phyloP scores from a whole-genome alignment of 805 yeast genomes.

The Yamadazyma ubonensis region DNA sequence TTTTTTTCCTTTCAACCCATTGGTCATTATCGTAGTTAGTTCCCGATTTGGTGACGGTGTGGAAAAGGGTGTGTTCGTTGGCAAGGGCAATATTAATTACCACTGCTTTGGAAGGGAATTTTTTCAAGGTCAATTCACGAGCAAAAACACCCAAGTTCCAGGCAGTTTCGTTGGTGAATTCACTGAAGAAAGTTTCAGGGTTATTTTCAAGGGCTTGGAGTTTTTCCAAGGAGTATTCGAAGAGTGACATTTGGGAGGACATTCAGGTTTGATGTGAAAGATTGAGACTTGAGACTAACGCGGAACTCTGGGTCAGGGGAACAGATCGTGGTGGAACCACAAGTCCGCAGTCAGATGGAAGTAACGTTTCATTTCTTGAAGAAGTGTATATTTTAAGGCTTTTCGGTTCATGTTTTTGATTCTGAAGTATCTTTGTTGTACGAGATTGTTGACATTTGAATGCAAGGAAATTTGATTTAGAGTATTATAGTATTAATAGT shows the following conservation, averaged over 20 bases:
- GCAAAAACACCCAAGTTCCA: constrained; percentile 47
- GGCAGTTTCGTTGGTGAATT: constrained; percentile 37
- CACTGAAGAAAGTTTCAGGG: constrained; percentile 18
- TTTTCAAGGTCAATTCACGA: constrained; percentile 31
- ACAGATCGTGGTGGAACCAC: too few relatives aligned
- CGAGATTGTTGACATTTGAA: too few relatives aligned
- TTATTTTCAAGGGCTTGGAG: constrained; percentile 23
- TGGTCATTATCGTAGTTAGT: constrained; percentile 50
- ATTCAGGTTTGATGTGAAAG: background rate
- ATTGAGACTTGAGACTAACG: background rate
- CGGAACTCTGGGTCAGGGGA: background rate
- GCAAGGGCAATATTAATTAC: constrained; percentile 49
- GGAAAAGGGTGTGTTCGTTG: constrained; percentile 49
- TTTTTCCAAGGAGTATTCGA: constrained; percentile 12
- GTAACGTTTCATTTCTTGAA: too few relatives aligned
- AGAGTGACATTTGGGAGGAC: constrained; percentile 1
- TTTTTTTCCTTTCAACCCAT: constrained; percentile 53
- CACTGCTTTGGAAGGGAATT: constrained; percentile 30
- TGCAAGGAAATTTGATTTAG: too few relatives aligned
- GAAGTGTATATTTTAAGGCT: too few relatives aligned
- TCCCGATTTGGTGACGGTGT: constrained; percentile 37
- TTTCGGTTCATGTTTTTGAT: too few relatives aligned
- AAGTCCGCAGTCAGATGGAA: too few relatives aligned
- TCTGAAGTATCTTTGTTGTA: too few relatives aligned
- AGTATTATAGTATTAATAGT: too few relatives aligned